phyloP scores from a whole-genome alignment of 495 filamentous ascomycete species.

The Viridothelium virens region DNA sequence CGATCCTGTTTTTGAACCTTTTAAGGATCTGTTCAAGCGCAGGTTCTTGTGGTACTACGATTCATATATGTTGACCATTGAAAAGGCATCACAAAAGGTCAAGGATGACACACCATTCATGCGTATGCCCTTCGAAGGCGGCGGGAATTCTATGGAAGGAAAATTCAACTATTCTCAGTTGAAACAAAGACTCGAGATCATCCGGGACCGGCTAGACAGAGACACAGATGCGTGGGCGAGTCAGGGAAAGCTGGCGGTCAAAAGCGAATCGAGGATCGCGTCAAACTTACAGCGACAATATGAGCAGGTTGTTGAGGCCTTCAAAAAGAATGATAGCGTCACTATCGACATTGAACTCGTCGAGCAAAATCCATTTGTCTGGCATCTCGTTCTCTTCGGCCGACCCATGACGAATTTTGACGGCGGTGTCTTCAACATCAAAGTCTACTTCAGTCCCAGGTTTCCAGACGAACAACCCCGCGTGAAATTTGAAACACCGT shows the following conservation, averaged over 20 bases:
- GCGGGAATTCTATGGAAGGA: conserved; percentile 77
- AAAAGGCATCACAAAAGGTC: conserved; percentile 51
- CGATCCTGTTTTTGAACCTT: conserved; percentile 61
- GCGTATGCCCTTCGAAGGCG: conserved; percentile 77
- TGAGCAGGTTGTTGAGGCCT: conserved; percentile 69
- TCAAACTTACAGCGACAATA: conserved; percentile 74
- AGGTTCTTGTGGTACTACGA: conserved; percentile 96
- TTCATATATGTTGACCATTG: conserved; percentile 65
- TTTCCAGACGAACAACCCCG: conserved; percentile 91
- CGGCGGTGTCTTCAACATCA: conserved; percentile 80
- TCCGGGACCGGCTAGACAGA: conserved; percentile 59
- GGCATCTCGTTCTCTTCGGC: conserved; percentile 73
- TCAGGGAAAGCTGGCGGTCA: conserved; percentile 55
- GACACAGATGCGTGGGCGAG: conserved; percentile 66
- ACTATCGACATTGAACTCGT: conserved; percentile 67
- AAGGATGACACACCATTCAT: conserved; percentile 56
- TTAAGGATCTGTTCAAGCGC: conserved; percentile 83
- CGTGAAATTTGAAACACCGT: conserved; percentile 65
- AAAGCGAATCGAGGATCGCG: conserved; percentile 65
- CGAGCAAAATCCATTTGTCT: conserved; percentile 62
- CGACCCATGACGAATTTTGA: conserved; percentile 89
- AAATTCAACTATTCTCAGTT: conserved; percentile 76
- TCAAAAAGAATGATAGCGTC: conserved; percentile 58
- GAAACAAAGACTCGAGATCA: conserved; percentile 54
- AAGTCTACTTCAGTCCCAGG: conserved; percentile 71